These are phyloP conservation scores for Pleurotus sapidus DNA, from an alignment of 768 basidiomycete genomes.

Conservation along the genomic window DNA sequence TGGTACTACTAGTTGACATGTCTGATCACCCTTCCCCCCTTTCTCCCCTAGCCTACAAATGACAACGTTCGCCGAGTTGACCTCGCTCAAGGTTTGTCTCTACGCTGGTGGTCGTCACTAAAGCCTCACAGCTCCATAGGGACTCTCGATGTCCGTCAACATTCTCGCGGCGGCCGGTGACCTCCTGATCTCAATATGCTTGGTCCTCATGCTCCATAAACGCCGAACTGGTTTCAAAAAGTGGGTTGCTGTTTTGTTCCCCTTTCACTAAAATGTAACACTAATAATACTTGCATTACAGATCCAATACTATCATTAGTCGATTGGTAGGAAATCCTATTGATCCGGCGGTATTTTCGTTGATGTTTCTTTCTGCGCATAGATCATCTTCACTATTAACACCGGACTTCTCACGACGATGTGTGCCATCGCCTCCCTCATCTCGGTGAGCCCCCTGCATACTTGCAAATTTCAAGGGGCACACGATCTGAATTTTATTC, in stretches of 20 bases:
- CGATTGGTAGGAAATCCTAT: constrained; percentile 29
- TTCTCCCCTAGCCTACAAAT: constrained; percentile 23
- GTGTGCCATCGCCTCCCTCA: constrained; percentile 53
- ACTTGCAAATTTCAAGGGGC: constrained; percentile 2
- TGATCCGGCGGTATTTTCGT: constrained; percentile 17
- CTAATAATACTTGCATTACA: constrained; percentile 9
- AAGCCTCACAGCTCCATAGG: constrained; percentile 15
- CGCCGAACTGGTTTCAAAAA: constrained; percentile 49
- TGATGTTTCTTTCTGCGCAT: background rate
- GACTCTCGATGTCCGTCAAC: constrained; percentile 42
- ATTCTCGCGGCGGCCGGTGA: constrained; percentile 43
- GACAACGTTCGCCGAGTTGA: constrained; percentile 30
- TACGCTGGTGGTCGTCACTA: background rate
- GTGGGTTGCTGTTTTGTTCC: constrained; percentile 17
- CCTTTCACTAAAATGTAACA: constrained; percentile 3
- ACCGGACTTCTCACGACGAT: constrained; percentile 43
- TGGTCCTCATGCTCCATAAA: constrained; percentile 37
- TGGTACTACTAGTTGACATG: background rate
- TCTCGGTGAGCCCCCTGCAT: constrained; percentile 35
- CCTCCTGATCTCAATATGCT: constrained; percentile 39
- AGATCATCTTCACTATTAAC: constrained; percentile 44
- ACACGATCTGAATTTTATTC: background rate
- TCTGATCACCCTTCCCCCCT: background rate
- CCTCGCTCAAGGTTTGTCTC: constrained; percentile 28
- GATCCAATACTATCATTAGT: constrained; percentile 47